These are phyloP conservation scores for Mycena polygramma DNA, from an alignment of 768 basidiomycete genomes.

Conservation along the genomic window DNA sequence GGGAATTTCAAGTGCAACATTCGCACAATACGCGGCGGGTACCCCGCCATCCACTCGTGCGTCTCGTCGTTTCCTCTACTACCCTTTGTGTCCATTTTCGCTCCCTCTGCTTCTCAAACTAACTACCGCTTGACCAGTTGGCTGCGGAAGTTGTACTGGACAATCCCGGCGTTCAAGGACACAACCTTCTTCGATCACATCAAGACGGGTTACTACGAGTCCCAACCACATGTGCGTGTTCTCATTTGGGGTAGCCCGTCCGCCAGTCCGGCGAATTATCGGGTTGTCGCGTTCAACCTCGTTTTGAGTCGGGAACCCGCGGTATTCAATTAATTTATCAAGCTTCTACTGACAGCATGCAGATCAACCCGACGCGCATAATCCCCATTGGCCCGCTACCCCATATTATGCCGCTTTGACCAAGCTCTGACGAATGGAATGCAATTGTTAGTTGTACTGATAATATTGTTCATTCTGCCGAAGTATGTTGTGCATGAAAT, in stretches of 20 bases:
- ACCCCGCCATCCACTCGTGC: slow-evolving; percentile 82
- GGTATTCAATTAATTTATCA: not conserved
- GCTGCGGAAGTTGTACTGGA: slow-evolving; percentile 95
- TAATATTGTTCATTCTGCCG: too few species aligned
- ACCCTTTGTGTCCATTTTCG: slow-evolving; percentile 2
- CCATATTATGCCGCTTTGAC: slow-evolving; percentile 24
- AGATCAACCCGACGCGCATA: slow-evolving; percentile 24
- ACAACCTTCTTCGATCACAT: slow-evolving; percentile 92
- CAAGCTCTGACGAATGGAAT: not conserved
- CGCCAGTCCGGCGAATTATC: too few species aligned
- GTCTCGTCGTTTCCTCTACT: slow-evolving; percentile 37
- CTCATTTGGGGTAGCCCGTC: not conserved
- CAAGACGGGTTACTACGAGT: slow-evolving; percentile 83
- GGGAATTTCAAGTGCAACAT: slow-evolving; percentile 96
- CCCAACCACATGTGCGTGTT: slow-evolving; percentile 48
- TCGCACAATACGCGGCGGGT: slow-evolving; percentile 86
- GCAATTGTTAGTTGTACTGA: not conserved
- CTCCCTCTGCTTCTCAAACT: not conserved
- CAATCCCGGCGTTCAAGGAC: slow-evolving; percentile 85
- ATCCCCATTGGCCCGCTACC: slow-evolving; percentile 26
- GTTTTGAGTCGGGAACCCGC: not conserved
- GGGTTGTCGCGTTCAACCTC: too few species aligned
- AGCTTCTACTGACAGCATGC: not conserved
- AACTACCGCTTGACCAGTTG: slow-evolving; percentile 56
- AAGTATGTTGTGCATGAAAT: not conserved